A percentile compares a stretch with the other conserved stretches of the same genome.
Conservation (phyloP, 306 rosid genomes). For the Cucurbita ficifolia region DNA sequence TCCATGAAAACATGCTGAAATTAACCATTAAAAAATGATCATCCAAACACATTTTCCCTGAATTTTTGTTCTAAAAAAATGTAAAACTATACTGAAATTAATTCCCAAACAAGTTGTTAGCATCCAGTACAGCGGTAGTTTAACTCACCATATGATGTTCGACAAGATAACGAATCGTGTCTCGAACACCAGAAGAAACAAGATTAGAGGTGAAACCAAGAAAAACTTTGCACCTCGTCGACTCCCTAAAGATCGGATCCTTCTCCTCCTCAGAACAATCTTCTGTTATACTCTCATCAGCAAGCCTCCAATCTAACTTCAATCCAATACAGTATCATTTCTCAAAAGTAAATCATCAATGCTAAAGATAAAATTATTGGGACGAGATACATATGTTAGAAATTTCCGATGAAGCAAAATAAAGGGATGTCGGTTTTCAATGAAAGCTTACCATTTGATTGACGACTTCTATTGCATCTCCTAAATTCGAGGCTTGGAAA, state of each 20-base stretch:
- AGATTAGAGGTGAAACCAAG: slow-evolving; percentile 92
- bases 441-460: slow-evolving; percentile 55
- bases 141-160: slow-evolving; percentile 75
- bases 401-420: background rate
- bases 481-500: slow-evolving; percentile 83
- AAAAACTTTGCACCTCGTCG: slow-evolving; percentile 60
- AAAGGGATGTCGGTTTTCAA: background rate
- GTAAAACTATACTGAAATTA: background rate
- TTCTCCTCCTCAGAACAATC: slow-evolving; percentile 47
- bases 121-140: too few relatives aligned
- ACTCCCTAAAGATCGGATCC: slow-evolving; percentile 32
- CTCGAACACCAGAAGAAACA: slow-evolving; percentile 86
- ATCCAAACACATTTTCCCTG: background rate
- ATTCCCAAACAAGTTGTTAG: too few relatives aligned
- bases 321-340: slow-evolving; percentile 10
- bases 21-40: background rate
- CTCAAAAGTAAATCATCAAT: background rate
- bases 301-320: slow-evolving; percentile 90
- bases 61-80: background rate
- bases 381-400: background rate
- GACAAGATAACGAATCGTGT: slow-evolving; percentile 55
- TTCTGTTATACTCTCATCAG: slow-evolving; percentile 37
- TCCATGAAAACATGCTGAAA: background rate
- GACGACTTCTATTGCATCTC: slow-evolving; percentile 53
- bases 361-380: background rate